A percentile compares a stretch with the other conserved stretches of the same genome.
phyloP scores from a whole-genome alignment of 2,329 filamentous ascomycete species.

The Paraphoma sp. region DNA sequence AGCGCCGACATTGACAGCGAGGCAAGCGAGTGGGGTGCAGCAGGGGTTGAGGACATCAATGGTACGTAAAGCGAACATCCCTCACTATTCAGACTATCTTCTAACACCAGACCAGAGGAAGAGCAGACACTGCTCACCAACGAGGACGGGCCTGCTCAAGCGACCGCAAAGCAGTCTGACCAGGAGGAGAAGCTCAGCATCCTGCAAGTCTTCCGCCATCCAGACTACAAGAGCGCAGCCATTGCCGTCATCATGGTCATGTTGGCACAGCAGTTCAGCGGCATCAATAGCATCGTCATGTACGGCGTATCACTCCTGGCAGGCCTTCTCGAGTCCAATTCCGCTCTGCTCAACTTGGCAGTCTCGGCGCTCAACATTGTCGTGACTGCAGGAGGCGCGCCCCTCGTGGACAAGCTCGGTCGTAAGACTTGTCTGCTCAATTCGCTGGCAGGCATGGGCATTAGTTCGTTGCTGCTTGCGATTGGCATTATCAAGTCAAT shows the following conservation, averaged over 20 bases:
- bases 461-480: slow-evolving; percentile 77
- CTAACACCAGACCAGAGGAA: slow-evolving; percentile 58
- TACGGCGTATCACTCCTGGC: slow-evolving; percentile 92
- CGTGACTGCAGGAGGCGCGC: slow-evolving; percentile 81
- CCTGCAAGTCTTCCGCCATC: slow-evolving; percentile 67
- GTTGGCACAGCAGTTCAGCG: slow-evolving; percentile 90
- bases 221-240: slow-evolving; percentile 78
- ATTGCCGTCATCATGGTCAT: slow-evolving; percentile 91
- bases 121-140: slow-evolving; percentile 71
- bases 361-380: slow-evolving; percentile 87
- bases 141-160: slow-evolving; percentile 34
- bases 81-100: no score
- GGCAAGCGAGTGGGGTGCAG: slow-evolving; percentile 58
- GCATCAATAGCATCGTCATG: slow-evolving; percentile 97
- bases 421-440: slow-evolving; percentile 84
- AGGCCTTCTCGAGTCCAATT: slow-evolving; percentile 79
- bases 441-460: slow-evolving; percentile 85
- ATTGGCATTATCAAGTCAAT: slow-evolving; percentile 77
- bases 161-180: slow-evolving; percentile 29
- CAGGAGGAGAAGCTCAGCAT: slow-evolving; percentile 51
- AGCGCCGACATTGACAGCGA: slow-evolving; percentile 75
- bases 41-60: slow-evolving; percentile 32
- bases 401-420: slow-evolving; percentile 84
- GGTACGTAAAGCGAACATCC: slow-evolving; percentile 23
- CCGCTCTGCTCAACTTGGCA: slow-evolving; percentile 82